These are phyloP conservation scores for Fusarium poae DNA, from an alignment of 2,329 filamentous ascomycete genomes.

Conservation along the genomic window DNA sequence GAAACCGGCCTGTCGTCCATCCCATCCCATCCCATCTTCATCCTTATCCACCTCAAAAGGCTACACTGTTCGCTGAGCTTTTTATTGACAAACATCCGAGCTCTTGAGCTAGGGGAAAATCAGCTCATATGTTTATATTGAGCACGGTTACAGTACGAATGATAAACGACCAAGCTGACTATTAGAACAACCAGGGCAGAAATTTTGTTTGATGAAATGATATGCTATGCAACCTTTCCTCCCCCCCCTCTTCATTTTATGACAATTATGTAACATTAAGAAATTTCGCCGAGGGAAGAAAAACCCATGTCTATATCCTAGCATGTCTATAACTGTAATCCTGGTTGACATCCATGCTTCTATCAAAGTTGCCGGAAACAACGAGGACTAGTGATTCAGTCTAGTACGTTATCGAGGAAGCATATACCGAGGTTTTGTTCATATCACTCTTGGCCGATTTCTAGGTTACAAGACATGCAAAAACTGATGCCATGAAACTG, in stretches of 20 bases:
- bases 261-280: constrained; percentile 22
- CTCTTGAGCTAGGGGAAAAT: constrained; percentile 2
- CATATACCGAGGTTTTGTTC: constrained; percentile 27
- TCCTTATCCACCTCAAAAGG: constrained; percentile 8
- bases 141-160: background rate
- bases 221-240: constrained; percentile 6
- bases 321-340: constrained; percentile 28
- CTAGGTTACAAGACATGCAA: background rate
- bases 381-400: constrained; percentile 29
- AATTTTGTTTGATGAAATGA: background rate
- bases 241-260: background rate
- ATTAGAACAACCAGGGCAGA: background rate
- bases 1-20: constrained; percentile 16
- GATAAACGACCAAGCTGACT: background rate
- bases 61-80: constrained; percentile 5
- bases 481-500: background rate
- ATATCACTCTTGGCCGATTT: constrained; percentile 1
- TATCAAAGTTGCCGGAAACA: constrained; percentile 33
- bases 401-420: constrained; percentile 42
- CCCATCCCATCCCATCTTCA: constrained; percentile 16
- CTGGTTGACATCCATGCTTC: constrained; percentile 36
- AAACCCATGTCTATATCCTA: constrained; percentile 29
- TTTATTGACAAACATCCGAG: constrained; percentile 4
- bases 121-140: background rate
- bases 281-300: constrained; percentile 18